These are phyloP conservation scores for Schizophyllum commune DNA, from an alignment of 1,284 basidiomycete genomes.

Conservation along the genomic window DNA sequence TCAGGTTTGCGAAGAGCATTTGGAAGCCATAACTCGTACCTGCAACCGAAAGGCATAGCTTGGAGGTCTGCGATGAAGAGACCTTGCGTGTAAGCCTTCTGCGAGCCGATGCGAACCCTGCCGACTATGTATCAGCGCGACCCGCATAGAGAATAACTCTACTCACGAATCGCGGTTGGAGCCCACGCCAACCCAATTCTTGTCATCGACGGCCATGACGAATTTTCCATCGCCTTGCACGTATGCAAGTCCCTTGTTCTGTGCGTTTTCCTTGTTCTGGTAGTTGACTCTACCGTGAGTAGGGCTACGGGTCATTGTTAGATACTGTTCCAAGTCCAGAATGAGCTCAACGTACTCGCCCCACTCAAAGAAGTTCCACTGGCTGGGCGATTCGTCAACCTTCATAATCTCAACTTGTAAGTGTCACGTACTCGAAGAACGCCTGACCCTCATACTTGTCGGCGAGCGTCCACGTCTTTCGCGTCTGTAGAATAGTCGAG, in stretches of 20 bases:
- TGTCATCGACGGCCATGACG: slow-evolving; percentile 8
- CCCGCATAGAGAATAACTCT: neutral
- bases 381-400: neutral
- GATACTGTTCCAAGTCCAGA: neutral
- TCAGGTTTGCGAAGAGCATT: no score
- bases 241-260: slow-evolving; percentile 4
- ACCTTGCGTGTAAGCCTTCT: slow-evolving; percentile 10
- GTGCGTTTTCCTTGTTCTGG: slow-evolving; percentile 3
- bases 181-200: slow-evolving; percentile 1
- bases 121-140: neutral
- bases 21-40: neutral
- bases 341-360: neutral
- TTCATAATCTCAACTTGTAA: neutral
- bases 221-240: slow-evolving; percentile 1
- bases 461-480: slow-evolving; percentile 6
- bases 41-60: slow-evolving; percentile 8
- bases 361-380: slow-evolving; percentile 6
- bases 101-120: slow-evolving; percentile 11
- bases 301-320: neutral
- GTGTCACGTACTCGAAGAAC: slow-evolving; percentile 6
- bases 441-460: slow-evolving; percentile 9
- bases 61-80: slow-evolving; percentile 12
- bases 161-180: slow-evolving; percentile 11
- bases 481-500: neutral
- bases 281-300: slow-evolving; percentile 11